These are phyloP conservation scores for Myxozyma neotropica DNA, from an alignment of 805 yeast species.

Conservation along the genomic window DNA sequence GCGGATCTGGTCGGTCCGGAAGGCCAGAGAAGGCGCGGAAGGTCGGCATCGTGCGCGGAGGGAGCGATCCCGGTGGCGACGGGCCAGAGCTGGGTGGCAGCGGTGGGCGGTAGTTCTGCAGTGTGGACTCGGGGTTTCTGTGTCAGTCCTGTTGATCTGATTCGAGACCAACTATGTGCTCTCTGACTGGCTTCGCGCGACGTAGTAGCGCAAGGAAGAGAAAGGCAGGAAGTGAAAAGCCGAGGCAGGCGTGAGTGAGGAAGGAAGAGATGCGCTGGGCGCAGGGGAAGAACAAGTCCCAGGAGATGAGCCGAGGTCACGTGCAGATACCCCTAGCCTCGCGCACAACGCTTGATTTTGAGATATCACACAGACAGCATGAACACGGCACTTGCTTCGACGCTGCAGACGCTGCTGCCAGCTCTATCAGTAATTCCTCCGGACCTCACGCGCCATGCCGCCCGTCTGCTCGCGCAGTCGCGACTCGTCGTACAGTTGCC, in stretches of 20 bases:
- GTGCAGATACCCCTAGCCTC: not conserved
- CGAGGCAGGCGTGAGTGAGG: too few relatives aligned
- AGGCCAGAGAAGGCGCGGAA: not conserved
- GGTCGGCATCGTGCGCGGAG: not conserved
- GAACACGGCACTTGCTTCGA: slow-evolving; percentile 21
- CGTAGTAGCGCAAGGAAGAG: too few relatives aligned
- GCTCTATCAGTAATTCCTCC: slow-evolving; percentile 19
- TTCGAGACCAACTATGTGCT: too few relatives aligned
- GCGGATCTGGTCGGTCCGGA: not conserved
- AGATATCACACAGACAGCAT: not conserved
- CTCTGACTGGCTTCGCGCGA: too few relatives aligned
- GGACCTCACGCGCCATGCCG: slow-evolving; percentile 21
- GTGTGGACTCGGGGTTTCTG: too few relatives aligned
- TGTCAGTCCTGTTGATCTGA: too few relatives aligned
- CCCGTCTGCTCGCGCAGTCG: slow-evolving; percentile 19
- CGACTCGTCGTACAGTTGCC: slow-evolving; percentile 15
- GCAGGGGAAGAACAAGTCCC: not conserved
- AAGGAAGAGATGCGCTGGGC: not conserved
- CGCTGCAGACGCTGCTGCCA: slow-evolving; percentile 24
- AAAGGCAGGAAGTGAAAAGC: too few relatives aligned
- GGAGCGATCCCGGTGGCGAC: not conserved
- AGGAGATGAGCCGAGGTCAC: not conserved
- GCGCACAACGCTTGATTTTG: too few relatives aligned
- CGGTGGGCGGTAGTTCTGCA: too few relatives aligned
- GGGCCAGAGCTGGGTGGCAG: too few relatives aligned